Evolutionary conservation across 352 stramenopile species (phyloP).

Genomic region (Globisporangium iwayamae): DNA sequence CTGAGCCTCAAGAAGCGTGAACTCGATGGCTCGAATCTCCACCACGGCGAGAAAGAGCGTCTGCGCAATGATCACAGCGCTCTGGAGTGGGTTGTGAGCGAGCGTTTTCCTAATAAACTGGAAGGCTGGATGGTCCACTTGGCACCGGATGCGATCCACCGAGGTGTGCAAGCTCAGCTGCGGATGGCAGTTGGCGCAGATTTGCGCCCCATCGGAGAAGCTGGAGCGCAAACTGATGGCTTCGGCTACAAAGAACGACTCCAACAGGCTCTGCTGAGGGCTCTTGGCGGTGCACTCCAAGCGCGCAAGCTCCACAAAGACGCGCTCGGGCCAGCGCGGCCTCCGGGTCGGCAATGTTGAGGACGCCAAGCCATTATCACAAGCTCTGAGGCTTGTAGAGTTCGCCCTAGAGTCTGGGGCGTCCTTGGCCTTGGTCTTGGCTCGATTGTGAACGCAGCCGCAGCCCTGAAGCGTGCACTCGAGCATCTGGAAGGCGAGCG

Average conservation of each 20-base stretch:
- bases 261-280: slow-evolving; percentile 1
- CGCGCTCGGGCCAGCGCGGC: slow-evolving; percentile 28
- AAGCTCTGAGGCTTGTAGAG: background rate
- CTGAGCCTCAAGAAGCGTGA: slow-evolving; percentile 35
- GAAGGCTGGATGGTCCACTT: slow-evolving; percentile 30
- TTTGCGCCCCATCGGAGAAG: slow-evolving; percentile 44
- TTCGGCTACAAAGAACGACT: slow-evolving; percentile 37
- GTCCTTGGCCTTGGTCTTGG: background rate
- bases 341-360: background rate
- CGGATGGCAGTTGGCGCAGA: slow-evolving; percentile 44
- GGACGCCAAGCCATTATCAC: background rate
- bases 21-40: slow-evolving; percentile 47
- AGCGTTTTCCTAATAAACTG: slow-evolving; percentile 11
- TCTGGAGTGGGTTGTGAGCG: slow-evolving; percentile 1
- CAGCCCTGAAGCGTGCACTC: slow-evolving; percentile 64
- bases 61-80: background rate
- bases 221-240: slow-evolving; percentile 34
- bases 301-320: slow-evolving; percentile 43
- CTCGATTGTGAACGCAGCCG: slow-evolving; percentile 28
- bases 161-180: slow-evolving; percentile 42
- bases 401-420: background rate
- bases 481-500: slow-evolving; percentile 68
- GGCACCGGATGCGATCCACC: slow-evolving; percentile 43
- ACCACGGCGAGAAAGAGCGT: slow-evolving; percentile 54
- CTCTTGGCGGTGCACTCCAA: slow-evolving; percentile 23